These are phyloP conservation scores for Rhynchospora pubera DNA, from an alignment of 176 grass and related monocot species.

Conservation along the genomic window DNA sequence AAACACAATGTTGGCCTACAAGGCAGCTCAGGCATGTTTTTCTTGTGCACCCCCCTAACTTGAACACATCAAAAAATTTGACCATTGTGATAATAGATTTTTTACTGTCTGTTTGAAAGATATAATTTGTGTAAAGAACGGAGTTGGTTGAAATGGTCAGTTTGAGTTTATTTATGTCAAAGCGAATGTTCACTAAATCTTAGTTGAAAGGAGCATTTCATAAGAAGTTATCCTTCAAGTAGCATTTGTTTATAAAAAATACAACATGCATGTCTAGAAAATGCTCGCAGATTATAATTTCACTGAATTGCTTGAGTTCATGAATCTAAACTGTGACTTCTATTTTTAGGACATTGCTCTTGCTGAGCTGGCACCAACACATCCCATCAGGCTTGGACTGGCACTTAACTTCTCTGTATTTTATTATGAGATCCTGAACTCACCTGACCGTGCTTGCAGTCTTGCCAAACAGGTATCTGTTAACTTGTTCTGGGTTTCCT, in stretches of 20 bases:
- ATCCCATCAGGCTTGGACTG: slow-evolving; percentile 84
- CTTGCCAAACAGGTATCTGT: slow-evolving; percentile 63
- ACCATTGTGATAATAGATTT: background rate
- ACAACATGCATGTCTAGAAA: background rate
- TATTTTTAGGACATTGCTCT: slow-evolving; percentile 62
- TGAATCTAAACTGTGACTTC: background rate
- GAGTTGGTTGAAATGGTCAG: background rate
- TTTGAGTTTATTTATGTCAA: background rate
- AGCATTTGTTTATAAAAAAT: background rate
- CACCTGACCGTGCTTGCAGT: slow-evolving; percentile 69
- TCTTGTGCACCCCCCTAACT: background rate
- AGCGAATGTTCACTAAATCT: too few relatives aligned
- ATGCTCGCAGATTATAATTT: background rate
- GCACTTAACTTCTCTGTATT: slow-evolving; percentile 90
- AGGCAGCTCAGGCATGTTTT: slow-evolving; percentile 63
- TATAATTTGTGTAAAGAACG: background rate
- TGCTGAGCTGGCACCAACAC: slow-evolving; percentile 66
- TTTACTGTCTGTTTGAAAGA: background rate
- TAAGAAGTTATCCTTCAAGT: background rate
- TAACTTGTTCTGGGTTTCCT: background rate
- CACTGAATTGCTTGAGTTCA: background rate
- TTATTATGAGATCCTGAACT: slow-evolving; percentile 89
- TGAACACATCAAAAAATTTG: background rate
- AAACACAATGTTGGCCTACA: slow-evolving; percentile 78
- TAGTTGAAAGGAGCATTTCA: background rate